phyloP scores from a whole-genome alignment of 106 monocot genomes.

The Phalaenopsis equestris region DNA sequence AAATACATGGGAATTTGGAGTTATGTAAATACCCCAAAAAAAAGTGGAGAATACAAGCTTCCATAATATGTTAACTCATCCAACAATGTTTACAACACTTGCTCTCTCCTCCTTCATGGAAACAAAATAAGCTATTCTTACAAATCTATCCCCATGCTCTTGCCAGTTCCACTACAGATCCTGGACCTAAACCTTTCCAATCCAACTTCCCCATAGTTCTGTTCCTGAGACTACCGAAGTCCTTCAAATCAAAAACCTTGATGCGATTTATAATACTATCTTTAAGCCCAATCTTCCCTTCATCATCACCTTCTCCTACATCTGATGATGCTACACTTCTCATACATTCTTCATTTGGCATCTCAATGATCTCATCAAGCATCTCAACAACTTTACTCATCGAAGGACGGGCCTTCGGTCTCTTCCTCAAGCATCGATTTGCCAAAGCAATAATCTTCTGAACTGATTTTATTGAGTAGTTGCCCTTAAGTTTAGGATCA shows the following conservation, averaged over 20 bases:
- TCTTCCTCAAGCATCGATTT: conserved; percentile 46
- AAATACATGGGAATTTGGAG: no score
- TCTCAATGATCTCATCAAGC: conserved; percentile 35
- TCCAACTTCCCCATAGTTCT: no score
- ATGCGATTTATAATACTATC: conserved; percentile 5
- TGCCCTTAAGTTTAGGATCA: conserved; percentile 38
- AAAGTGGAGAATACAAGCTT: no score
- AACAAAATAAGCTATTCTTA: no score
- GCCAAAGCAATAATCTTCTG: conserved; percentile 34
- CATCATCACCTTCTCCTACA: background rate
- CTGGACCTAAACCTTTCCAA: conserved; percentile 22
- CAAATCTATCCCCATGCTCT: conserved; percentile 16
- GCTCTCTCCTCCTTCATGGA: no score
- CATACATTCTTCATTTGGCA: background rate
- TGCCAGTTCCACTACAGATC: conserved; percentile 8
- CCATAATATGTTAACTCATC: no score
- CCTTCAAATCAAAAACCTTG: no score
- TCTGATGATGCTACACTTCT: background rate
- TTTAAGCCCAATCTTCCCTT: background rate
- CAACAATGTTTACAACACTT: no score
- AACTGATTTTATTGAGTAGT: conserved; percentile 34
- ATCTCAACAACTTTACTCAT: conserved; percentile 56
- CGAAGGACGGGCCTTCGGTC: conserved; percentile 43
- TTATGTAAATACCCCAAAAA: no score
- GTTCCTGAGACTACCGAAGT: no score